Evolutionary conservation across 176 grass and related monocot species (phyloP).

Genomic region (Avena sativa): DNA sequence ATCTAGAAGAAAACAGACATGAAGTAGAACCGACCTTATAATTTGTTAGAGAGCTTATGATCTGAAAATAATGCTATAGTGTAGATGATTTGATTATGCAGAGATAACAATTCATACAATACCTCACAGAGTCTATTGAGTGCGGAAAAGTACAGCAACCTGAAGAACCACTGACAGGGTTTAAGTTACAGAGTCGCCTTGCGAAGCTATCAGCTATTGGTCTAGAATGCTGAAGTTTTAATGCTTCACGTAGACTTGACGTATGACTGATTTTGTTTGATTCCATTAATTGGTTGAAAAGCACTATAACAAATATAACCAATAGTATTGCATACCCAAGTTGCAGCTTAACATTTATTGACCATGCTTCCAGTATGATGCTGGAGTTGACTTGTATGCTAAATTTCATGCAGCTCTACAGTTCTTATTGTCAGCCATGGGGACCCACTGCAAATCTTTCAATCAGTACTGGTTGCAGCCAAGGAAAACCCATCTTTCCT

Average conservation of each 20-base stretch:
- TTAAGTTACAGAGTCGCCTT: neutral
- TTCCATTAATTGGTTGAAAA: neutral
- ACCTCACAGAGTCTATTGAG: no score
- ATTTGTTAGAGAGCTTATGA: neutral
- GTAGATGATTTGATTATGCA: neutral
- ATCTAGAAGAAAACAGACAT: neutral
- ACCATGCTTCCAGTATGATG: neutral
- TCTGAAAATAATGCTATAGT: neutral
- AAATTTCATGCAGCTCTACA: constrained; percentile 50
- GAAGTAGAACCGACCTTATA: neutral
- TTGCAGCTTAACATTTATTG: neutral
- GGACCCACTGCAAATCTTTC: constrained; percentile 88
- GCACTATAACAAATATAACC: neutral
- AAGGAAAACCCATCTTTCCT: constrained; percentile 61
- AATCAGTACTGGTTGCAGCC: constrained; percentile 60
- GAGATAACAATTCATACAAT: neutral
- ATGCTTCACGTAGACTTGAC: constrained; percentile 6
- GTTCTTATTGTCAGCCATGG: constrained; percentile 86
- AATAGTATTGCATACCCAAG: neutral
- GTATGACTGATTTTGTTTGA: neutral
- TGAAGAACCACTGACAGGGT: neutral
- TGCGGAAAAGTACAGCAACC: no score
- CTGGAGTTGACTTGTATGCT: neutral
- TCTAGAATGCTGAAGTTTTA: neutral
- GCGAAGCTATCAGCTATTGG: neutral